phyloP scores from a whole-genome alignment of 495 filamentous ascomycete genomes.

The Hyaloscypha hepaticicola region DNA sequence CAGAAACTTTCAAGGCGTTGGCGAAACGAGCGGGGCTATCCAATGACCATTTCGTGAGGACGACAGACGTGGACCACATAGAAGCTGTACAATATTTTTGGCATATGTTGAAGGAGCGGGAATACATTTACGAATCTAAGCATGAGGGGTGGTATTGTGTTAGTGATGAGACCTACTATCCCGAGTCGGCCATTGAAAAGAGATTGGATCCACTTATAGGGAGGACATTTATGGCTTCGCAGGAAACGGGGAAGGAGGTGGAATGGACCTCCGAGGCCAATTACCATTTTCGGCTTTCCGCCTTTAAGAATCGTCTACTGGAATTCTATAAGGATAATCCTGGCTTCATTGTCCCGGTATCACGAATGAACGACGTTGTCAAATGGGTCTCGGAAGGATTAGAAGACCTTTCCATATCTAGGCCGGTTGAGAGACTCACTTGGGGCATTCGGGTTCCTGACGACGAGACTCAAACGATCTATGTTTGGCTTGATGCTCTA shows the following conservation, averaged over 20 bases:
- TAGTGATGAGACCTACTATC: conserved; percentile 95
- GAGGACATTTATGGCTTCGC: conserved; percentile 74
- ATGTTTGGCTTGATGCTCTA: conserved; percentile 96
- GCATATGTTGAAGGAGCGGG: conserved; percentile 70
- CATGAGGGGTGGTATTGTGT: conserved; percentile 97
- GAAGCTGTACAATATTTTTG: conserved; percentile 91
- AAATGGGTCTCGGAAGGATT: conserved; percentile 67
- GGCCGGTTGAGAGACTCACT: conserved; percentile 70
- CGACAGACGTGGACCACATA: conserved; percentile 77
- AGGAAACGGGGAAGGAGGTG: conserved; percentile 86
- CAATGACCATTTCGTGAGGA: conserved; percentile 86
- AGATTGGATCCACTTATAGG: conserved; percentile 78
- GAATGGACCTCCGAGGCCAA: conserved; percentile 94
- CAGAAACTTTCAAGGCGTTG: conserved; percentile 65
- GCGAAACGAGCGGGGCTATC: conserved; percentile 65
- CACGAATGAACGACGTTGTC: conserved; percentile 67
- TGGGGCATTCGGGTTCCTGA: conserved; percentile 93
- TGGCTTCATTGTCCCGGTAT: conserved; percentile 64
- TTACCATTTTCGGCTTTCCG: conserved; percentile 91
- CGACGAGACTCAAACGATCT: conserved; percentile 86
- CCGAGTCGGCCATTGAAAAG: conserved; percentile 68
- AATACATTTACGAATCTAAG: conserved; percentile 79
- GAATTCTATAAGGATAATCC: conserved; percentile 75
- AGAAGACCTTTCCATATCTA: conserved; percentile 84
- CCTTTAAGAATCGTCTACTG: conserved; percentile 70